Percentiles rank a stretch among this genome's conserved stretches.
These are phyloP conservation scores for Mucor ambiguus DNA, from an alignment of 371 early-diverging fungal species.

Conservation along the genomic window DNA sequence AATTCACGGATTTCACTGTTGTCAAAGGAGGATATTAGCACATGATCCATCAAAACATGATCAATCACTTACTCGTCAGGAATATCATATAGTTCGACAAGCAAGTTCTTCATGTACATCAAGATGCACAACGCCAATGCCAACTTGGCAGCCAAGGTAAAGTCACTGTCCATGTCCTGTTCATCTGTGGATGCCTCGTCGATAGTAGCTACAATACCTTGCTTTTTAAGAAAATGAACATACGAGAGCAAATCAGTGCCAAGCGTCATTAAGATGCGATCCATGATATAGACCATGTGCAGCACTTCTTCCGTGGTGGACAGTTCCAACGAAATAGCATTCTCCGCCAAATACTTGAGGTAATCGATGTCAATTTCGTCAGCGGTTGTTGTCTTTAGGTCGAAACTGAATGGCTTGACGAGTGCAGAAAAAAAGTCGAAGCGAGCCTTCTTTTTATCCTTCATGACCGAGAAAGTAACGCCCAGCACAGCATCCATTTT, in stretches of 20 bases:
- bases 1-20: constrained; percentile 24
- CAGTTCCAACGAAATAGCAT: constrained; percentile 73
- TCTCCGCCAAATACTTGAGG: constrained; percentile 80
- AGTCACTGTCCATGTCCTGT: constrained; percentile 10
- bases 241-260: constrained; percentile 63
- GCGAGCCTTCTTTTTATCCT: constrained; percentile 67
- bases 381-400: constrained; percentile 30
- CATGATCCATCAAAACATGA: not conserved
- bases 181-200: constrained; percentile 13
- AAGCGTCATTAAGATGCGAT: constrained; percentile 68
- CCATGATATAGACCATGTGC: constrained; percentile 66
- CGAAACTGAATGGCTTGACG: constrained; percentile 71
- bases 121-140: constrained; percentile 60
- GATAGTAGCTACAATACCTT: constrained; percentile 8
- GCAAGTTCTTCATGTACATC: constrained; percentile 56
- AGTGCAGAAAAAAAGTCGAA: constrained; percentile 72
- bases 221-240: constrained; percentile 39
- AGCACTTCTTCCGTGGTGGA: constrained; percentile 82
- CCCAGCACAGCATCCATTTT: constrained; percentile 64
- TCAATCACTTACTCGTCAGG: constrained; percentile 60
- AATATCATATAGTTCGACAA: constrained; percentile 66
- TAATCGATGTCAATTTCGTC: constrained; percentile 58
- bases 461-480: constrained; percentile 68
- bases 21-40: not conserved
- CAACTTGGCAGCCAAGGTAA: constrained; percentile 36